Percentiles rank a stretch among this genome's conserved stretches.
These are phyloP conservation scores for Crassisporium funariophilum DNA, from an alignment of 768 basidiomycete species.

Conservation along the genomic window DNA sequence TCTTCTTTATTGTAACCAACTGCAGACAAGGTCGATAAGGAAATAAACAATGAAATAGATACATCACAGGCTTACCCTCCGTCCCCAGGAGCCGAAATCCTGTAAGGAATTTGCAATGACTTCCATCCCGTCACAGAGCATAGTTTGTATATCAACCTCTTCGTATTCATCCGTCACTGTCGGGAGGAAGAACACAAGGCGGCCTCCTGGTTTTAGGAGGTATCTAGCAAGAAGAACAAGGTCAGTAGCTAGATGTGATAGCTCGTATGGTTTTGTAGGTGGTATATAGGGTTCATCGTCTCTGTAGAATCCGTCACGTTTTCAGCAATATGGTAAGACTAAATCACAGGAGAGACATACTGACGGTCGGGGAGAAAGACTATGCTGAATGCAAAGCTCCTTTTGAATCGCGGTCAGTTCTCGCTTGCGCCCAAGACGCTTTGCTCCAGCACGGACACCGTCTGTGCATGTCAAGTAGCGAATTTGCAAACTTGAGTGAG, in stretches of 20 bases:
- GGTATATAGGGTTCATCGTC: slow-evolving; percentile 79
- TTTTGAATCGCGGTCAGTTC: slow-evolving; percentile 41
- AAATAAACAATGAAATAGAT: not conserved
- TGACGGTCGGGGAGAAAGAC: slow-evolving; percentile 44
- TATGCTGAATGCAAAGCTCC: slow-evolving; percentile 39
- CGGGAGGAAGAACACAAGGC: slow-evolving; percentile 95
- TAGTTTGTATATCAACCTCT: slow-evolving; percentile 77
- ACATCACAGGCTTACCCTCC: slow-evolving; percentile 77
- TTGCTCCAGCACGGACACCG: slow-evolving; percentile 89
- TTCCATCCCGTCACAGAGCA: slow-evolving; percentile 87
- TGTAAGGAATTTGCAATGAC: slow-evolving; percentile 88
- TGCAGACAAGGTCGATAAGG: slow-evolving; percentile 27
- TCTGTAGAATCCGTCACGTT: slow-evolving; percentile 29
- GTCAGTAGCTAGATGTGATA: slow-evolving; percentile 80
- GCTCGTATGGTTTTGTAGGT: slow-evolving; percentile 90
- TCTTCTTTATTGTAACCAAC: slow-evolving; percentile 92
- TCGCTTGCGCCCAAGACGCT: slow-evolving; percentile 73
- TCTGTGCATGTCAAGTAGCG: slow-evolving; percentile 47
- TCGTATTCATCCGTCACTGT: slow-evolving; percentile 91
- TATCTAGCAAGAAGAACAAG: slow-evolving; percentile 82
- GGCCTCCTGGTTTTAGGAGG: slow-evolving; percentile 80
- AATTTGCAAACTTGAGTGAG: not conserved
- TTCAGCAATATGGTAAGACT: not conserved
- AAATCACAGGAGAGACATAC: slow-evolving; percentile 21
- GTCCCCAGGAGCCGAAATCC: slow-evolving; percentile 93